Conservation (phyloP, 345 rosid species). For the Turritis glabra region DNA sequence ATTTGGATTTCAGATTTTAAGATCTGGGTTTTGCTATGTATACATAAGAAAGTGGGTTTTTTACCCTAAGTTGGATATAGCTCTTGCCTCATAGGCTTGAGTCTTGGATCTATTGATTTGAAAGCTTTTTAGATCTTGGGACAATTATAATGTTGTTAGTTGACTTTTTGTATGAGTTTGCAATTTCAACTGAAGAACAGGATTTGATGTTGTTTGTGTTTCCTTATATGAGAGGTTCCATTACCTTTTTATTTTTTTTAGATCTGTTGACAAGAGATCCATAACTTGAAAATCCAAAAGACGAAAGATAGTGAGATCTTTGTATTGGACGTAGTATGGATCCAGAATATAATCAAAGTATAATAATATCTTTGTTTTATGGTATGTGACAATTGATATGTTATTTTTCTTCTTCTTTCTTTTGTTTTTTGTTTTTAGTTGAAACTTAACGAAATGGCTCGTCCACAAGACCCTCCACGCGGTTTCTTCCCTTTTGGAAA, state of each 20-base stretch:
- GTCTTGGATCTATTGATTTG: conserved; percentile 29
- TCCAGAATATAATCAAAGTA: neutral
- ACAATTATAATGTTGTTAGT: neutral
- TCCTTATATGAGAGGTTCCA: neutral
- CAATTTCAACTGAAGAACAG: neutral
- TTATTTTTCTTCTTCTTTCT: neutral
- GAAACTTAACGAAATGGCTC: conserved; percentile 25
- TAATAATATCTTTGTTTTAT: neutral
- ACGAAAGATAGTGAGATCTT: neutral
- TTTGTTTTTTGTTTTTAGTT: neutral
- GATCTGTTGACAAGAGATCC: conserved; percentile 9
- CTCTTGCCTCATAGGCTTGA: neutral
- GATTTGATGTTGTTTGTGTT: conserved; percentile 13
- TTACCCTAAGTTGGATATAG: neutral
- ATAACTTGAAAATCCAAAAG: neutral
- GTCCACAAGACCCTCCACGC: conserved; percentile 38
- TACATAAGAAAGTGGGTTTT: neutral
- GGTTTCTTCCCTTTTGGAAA: conserved; percentile 44
- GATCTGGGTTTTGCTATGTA: conserved; percentile 1
- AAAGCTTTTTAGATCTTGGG: neutral
- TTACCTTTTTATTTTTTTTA: neutral
- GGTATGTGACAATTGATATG: conserved; percentile 5
- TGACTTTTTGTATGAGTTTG: conserved; percentile 1
- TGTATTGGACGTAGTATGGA: neutral
- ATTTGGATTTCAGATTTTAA: neutral